These are phyloP conservation scores for Leccinum olivaceopallidum DNA, from an alignment of 768 basidiomycete genomes.

Conservation along the genomic window DNA sequence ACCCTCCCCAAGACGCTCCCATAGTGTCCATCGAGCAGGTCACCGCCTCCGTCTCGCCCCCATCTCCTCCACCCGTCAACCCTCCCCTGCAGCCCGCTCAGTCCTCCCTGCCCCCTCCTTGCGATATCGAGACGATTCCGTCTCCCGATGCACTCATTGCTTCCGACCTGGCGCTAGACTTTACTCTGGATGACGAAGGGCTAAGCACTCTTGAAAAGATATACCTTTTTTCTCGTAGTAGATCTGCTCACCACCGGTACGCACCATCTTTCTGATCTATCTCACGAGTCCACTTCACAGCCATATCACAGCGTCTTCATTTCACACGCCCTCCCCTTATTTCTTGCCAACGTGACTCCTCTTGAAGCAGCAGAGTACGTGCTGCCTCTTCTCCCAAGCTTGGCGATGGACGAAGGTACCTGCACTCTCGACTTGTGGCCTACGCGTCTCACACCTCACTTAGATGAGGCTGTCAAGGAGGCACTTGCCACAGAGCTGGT, in stretches of 20 bases:
- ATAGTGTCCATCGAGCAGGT: slow-evolving; percentile 21
- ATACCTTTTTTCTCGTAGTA: slow-evolving; percentile 84
- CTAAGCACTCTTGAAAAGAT: slow-evolving; percentile 88
- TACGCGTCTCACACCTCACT: slow-evolving; percentile 12
- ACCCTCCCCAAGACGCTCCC: slow-evolving; percentile 27
- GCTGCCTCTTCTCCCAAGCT: slow-evolving; percentile 79
- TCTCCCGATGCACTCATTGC: slow-evolving; percentile 27
- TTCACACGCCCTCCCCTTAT: slow-evolving; percentile 76
- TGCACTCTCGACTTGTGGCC: slow-evolving; percentile 1
- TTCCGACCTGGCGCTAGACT: slow-evolving; percentile 37
- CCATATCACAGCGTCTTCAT: slow-evolving; percentile 68
- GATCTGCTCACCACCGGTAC: slow-evolving; percentile 58
- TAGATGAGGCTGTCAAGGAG: slow-evolving; percentile 88
- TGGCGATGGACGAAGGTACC: slow-evolving; percentile 85
- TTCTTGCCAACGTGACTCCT: slow-evolving; percentile 75
- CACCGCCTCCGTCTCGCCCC: slow-evolving; percentile 19
- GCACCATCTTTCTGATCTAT: slow-evolving; percentile 9
- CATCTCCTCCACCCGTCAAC: slow-evolving; percentile 29
- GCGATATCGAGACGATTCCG: slow-evolving; percentile 29
- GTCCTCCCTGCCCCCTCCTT: slow-evolving; percentile 23
- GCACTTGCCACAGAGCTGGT: slow-evolving; percentile 81
- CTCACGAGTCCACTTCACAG: slow-evolving; percentile 19
- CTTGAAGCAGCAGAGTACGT: slow-evolving; percentile 93
- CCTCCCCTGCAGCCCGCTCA: slow-evolving; percentile 21
- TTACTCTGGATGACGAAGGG: slow-evolving; percentile 71